phyloP scores from a whole-genome alignment of 805 yeast species.

The Maudiozyma pseudohumilis region DNA sequence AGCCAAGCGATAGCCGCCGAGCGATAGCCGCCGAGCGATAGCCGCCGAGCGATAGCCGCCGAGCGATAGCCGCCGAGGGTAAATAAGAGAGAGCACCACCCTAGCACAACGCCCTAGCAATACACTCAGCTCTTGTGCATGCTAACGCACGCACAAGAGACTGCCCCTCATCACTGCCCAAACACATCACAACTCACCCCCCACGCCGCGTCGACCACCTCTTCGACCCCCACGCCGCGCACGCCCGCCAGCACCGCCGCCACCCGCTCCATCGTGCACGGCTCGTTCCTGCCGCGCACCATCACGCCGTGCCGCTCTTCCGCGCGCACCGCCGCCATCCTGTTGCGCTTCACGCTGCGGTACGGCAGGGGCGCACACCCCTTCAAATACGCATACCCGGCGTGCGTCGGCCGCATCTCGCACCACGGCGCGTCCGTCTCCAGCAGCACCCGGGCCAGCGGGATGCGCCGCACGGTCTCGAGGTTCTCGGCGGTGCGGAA shows the following conservation, averaged over 20 bases:
- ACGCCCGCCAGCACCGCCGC: constrained; percentile 58
- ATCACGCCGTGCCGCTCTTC: constrained; percentile 30
- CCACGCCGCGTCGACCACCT: constrained; percentile 42
- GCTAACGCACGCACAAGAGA: not conserved
- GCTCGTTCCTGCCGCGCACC: constrained; percentile 85
- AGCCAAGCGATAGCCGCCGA: no score
- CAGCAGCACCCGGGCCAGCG: constrained; percentile 58
- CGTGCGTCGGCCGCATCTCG: constrained; percentile 77
- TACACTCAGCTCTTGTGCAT: no score
- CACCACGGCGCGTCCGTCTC: constrained; percentile 99
- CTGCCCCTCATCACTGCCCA: constrained; percentile 5
- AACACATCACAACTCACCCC: constrained; percentile 40
- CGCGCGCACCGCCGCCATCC: constrained; percentile 19
- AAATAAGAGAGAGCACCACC: no score
- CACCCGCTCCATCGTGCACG: constrained; percentile 72
- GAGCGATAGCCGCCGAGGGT: no score
- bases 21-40: no score
- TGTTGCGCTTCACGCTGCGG: constrained; percentile 27
- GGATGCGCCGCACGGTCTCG: constrained; percentile 55
- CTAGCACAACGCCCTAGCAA: not conserved
- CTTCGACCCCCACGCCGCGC: constrained; percentile 33
- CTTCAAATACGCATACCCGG: constrained; percentile 50
- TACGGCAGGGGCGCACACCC: constrained; percentile 23
- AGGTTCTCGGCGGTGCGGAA: constrained; percentile 68
- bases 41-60: no score